Base-by-base conservation (phyloP, 768 basidiomycete genomes). In the Pleurotus tuoliensis region DNA sequence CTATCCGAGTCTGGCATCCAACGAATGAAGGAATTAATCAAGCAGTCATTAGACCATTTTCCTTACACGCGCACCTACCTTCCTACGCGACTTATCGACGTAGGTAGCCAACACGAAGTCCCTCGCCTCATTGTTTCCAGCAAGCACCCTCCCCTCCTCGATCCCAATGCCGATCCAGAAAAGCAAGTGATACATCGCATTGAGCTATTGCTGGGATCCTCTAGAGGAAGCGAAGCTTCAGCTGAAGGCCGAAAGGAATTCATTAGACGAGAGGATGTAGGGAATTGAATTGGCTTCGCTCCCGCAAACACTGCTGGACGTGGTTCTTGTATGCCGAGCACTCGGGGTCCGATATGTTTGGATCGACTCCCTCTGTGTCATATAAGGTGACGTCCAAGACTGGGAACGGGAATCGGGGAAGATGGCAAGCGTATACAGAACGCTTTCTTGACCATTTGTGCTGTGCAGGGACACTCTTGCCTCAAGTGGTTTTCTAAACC, bases 371-470 rank as follows among this genome's bases (percentile, higher is more conserved):
- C 34, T 50, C 7, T 50, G 48, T 24, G 38, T 50, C n/a, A 50
- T 50, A 16, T 34, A 38, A 22, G 34, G 48, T n/a, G 48, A 50
- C 27, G 11, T 50, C 7, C n/a, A 34, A 8, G 48, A 50, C 34
- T 50, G 48, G 48, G 27, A 34, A 15, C 15, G 48, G 16, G 48
- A 50, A 38, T 50, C 48, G 16, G 48, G 48, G 13, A 30, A 34
- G 48, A 50, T 50, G 48, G 48, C 48, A 11, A 50, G 27, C 48
- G 48, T 50, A 13, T 50, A 50, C 27, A 38, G 24, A 34, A 50
- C n/a, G 24, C 48, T 8, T 50, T n/a, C 27, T 24, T 50, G 16
- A 50, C 48, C 13, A 22, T 50, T 24, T 27, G 24, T 24, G 48
- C 48, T 16, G 48, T 34, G 15, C 25, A 50, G 30, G 48, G 48